Base-by-base conservation (phyloP, 2,329 filamentous ascomycete genomes). In the Colletotrichum cordylinicola region DNA sequence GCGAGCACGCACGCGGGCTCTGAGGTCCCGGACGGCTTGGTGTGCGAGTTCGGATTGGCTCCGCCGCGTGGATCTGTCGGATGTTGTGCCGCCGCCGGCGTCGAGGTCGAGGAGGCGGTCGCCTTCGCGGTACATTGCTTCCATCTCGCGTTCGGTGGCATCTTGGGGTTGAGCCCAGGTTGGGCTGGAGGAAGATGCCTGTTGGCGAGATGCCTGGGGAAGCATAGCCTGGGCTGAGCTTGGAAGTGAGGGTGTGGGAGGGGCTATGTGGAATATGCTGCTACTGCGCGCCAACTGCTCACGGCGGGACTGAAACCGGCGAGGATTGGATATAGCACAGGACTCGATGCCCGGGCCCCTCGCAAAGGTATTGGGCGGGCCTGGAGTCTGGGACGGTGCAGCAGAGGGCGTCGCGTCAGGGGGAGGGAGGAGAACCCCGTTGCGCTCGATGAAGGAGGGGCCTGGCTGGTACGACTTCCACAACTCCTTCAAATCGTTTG, bases 71-170 rank as follows among this genome's bases (percentile, higher is more conserved):
- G 6, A 52, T 0, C 43, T 13, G 43, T 13, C n/a, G 43, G 43
- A 0, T 0, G 43, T 21, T 52, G 43, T 0, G 43, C 37, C 16
- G 16, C 18, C 1, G 43, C 1, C 10, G 43, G 43, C n/a, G 6
- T 52, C 43, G n/a, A 52, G 10, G n/a, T 21, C 43, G 1, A 52
- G 43, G 6, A 52, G 43, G 43, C n/a, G n/a, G 43, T 52, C n/a
- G 43, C 43, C 43, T 2, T 52, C 43, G 43, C 43, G 43, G 12
- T 52, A 52, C 43, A 52, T 13, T 8, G 6, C n/a, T 2, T 52
- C n/a, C n/a, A 52, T 52, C n/a, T 21, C n/a, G 43, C 43, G 43
- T 12, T 21, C n/a, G 43, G 43, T 1, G n/a, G 0, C 43, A 52
- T 52, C 43, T 52, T 52, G 43, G 10, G 43, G 12, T 12, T 12